Base-by-base conservation (phyloP, 345 rosid genomes). In the Moringa oleifera region DNA sequence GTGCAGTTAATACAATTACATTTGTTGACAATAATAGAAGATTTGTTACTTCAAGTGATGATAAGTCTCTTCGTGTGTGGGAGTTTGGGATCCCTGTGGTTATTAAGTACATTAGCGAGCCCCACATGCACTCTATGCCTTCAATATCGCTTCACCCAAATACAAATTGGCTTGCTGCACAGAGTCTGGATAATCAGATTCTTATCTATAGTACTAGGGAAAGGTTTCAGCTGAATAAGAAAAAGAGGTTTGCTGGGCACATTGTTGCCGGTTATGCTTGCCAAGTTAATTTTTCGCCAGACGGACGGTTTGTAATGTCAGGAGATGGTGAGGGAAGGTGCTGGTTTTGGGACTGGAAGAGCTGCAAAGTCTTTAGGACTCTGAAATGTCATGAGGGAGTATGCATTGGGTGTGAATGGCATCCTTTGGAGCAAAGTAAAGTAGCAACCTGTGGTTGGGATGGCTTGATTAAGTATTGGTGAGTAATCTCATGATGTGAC, bases 291-390 rank as follows among this genome's bases (percentile, higher is more conserved):
- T 94, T 90, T 81, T 94, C 97, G 7, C 99, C 97, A 1, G 99
- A 94, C 79, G 97, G 99, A 10, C 79, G 99, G 66, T 94, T 94
- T 85, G 97, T 94, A 8, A 85, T 94, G 95, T 94, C 99, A 0
- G 99, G 99, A 73, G 99, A 94, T 81, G 99, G 97, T 49, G 99
- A 94, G 68, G 99, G 97, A 60, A 89, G 77, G 75, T 90, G 97
- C 80, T 94, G 99, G 99, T 94, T 94, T 75, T 94, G 97, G 97
- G 97, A 90, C 68, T 94, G 99, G 98, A 93, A 93, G 89, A 88
- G 95, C 57, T 86, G 97, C 79, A 90, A 82, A 76, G 96, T 93
- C 6, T 90, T 93, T 62, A 86, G 90, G 73, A 93, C 94, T 33
- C 83, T 93, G 31, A 93, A 79, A 62, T 93, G 98, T 77, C 98